Evolutionary conservation across 148 eudicot genomes (phyloP).

Genomic region (Oxyria digyna): DNA sequence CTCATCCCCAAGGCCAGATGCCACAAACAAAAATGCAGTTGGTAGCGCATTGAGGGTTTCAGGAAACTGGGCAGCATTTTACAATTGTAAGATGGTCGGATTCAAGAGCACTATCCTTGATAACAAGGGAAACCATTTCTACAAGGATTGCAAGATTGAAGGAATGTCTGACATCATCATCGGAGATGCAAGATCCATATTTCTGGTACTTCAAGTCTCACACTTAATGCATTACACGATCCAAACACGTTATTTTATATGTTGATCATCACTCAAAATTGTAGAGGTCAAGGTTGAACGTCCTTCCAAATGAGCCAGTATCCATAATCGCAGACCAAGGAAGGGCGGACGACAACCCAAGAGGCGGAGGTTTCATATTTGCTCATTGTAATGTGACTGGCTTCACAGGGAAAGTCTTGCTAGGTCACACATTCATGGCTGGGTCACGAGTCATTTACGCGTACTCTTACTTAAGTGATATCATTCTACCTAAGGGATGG

Average conservation of each 20-base stretch:
- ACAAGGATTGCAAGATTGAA: neutral
- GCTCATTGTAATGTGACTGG: neutral
- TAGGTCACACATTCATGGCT: neutral
- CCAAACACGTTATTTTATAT: no score
- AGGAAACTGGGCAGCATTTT: neutral
- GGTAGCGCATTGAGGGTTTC: neutral
- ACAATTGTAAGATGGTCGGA: neutral
- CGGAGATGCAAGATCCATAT: slow-evolving; percentile 2
- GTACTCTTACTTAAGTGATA: neutral
- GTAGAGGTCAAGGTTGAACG: neutral
- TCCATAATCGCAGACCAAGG: slow-evolving; percentile 1
- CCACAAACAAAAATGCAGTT: neutral
- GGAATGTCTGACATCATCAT: slow-evolving; percentile 1
- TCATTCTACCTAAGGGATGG: neutral
- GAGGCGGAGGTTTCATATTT: neutral
- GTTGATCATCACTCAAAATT: no score
- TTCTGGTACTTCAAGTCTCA: neutral
- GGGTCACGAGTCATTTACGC: slow-evolving; percentile 4
- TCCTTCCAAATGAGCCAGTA: slow-evolving; percentile 1
- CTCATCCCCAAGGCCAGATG: neutral
- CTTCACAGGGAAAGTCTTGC: neutral
- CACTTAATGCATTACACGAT: no score
- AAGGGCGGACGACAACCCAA: neutral
- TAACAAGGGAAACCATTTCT: slow-evolving; percentile 3
- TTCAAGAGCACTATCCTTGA: neutral